These are phyloP conservation scores for Calonectria hongkongensis DNA, from an alignment of 2,329 filamentous ascomycete genomes.

Conservation along the genomic window DNA sequence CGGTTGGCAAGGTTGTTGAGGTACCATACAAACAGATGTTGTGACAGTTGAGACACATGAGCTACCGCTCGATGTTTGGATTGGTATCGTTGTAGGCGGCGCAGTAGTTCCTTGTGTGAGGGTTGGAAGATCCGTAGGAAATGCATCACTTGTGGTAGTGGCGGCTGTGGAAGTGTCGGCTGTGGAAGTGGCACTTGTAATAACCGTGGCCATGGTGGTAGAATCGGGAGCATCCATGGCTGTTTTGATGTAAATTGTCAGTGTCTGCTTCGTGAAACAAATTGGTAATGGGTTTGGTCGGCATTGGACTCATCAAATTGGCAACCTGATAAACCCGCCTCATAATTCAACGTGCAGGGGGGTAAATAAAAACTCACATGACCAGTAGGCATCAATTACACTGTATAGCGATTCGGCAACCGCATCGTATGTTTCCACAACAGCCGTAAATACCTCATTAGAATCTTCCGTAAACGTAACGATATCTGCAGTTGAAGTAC, in stretches of 20 bases:
- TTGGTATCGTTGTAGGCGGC: constrained; percentile 12
- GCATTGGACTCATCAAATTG: too few relatives aligned
- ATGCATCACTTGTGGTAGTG: not conserved
- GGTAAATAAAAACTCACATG: constrained; percentile 25
- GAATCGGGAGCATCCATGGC: constrained; percentile 30
- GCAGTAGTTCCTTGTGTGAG: constrained; percentile 14
- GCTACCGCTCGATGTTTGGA: constrained; percentile 27
- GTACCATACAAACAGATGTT: constrained; percentile 28
- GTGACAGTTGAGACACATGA: constrained; percentile 29
- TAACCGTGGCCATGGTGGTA: constrained; percentile 28
- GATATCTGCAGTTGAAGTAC: not conserved
- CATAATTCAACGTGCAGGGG: too few relatives aligned
- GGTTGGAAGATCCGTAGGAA: constrained; percentile 12
- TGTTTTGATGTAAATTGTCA: constrained; percentile 20
- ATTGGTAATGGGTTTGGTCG: too few relatives aligned
- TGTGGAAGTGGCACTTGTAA: not conserved
- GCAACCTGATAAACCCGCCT: too few relatives aligned
- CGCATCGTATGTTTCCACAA: constrained; percentile 12
- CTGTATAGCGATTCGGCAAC: constrained; percentile 16
- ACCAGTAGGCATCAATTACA: constrained; percentile 30
- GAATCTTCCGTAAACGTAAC: constrained; percentile 25
- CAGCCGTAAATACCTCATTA: constrained; percentile 15
- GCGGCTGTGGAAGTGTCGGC: not conserved
- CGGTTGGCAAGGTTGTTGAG: not conserved
- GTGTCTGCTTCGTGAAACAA: not conserved